A percentile compares a stretch with the other conserved stretches of the same genome.
Conservation (phyloP, 768 basidiomycete genomes). For the Leccinum uliginosum region DNA sequence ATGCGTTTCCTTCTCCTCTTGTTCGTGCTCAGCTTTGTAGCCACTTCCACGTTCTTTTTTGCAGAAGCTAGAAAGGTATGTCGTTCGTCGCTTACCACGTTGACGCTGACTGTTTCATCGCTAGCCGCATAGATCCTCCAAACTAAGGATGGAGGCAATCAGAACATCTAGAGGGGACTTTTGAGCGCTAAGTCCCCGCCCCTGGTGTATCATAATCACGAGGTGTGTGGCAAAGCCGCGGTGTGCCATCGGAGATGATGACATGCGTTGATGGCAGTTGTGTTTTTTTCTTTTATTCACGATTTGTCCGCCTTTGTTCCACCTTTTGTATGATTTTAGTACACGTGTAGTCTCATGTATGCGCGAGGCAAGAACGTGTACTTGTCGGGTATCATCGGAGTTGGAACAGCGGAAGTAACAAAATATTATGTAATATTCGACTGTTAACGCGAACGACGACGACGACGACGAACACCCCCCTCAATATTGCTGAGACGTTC, state of each 20-base stretch:
- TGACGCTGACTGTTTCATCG: conserved; percentile 6
- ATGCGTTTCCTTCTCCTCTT: conserved; percentile 29
- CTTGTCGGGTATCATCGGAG: conserved; percentile 20
- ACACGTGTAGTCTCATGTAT: conserved; percentile 19
- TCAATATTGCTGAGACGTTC: conserved; percentile 19
- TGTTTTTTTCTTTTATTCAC: conserved; percentile 14
- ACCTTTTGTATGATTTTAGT: conserved; percentile 2
- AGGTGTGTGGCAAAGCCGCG: conserved; percentile 4
- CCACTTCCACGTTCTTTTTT: conserved; percentile 28
- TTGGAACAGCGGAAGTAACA: conserved; percentile 12
- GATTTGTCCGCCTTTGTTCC: conserved; percentile 6
- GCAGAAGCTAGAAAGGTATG: conserved; percentile 27
- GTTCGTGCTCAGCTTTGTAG: conserved; percentile 27
- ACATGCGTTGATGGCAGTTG: background rate
- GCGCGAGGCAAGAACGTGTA: conserved; percentile 20
- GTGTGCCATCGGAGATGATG: background rate
- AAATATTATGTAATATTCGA: conserved; percentile 17
- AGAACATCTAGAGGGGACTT: conserved; percentile 20
- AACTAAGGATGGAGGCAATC: conserved; percentile 2
- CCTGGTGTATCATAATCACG: conserved; percentile 23
- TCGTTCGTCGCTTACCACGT: background rate
- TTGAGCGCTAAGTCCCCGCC: conserved; percentile 24
- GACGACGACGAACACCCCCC: conserved; percentile 12
- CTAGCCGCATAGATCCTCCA: conserved; percentile 21
- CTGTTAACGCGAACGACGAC: conserved; percentile 25